Conservation (phyloP, 441 rosid species). For the Aquilaria agallochum region DNA sequence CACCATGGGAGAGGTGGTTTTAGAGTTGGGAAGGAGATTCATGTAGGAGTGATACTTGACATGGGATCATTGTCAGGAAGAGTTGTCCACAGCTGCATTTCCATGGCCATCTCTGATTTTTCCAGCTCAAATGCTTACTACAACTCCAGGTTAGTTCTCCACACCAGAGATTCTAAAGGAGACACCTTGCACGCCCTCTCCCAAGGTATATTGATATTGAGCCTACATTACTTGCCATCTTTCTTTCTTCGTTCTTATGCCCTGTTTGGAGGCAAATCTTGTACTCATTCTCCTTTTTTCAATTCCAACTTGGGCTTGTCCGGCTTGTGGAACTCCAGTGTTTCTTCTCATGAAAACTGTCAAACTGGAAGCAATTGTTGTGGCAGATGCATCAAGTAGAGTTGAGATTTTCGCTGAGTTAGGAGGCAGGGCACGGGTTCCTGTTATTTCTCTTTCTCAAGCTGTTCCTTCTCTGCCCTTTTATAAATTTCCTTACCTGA, state of each 20-base stretch:
- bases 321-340: conserved; percentile 7
- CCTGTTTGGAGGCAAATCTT: background rate
- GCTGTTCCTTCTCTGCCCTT: conserved; percentile 12
- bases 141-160: conserved; percentile 2
- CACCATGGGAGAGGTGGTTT: too few relatives aligned
- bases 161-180: conserved; percentile 14
- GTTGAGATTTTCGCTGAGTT: conserved; percentile 27
- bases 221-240: background rate
- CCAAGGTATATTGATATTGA: conserved; percentile 9
- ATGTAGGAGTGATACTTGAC: conserved; percentile 14
- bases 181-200: conserved; percentile 14
- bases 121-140: conserved; percentile 1
- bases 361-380: conserved; percentile 28
- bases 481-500: conserved; percentile 18
- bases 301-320: background rate
- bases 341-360: background rate
- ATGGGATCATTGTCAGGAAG: conserved; percentile 7
- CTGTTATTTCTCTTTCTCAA: conserved; percentile 27
- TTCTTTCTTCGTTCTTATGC: background rate
- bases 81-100: conserved; percentile 13
- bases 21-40: background rate
- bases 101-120: conserved; percentile 21
- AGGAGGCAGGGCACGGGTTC: conserved; percentile 25
- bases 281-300: background rate
- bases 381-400: conserved; percentile 20